Evolutionary conservation across 805 yeast genomes (phyloP), one percentile per base, ranked within the genome.

Genomic region (Phaffomyces antillensis): DNA sequence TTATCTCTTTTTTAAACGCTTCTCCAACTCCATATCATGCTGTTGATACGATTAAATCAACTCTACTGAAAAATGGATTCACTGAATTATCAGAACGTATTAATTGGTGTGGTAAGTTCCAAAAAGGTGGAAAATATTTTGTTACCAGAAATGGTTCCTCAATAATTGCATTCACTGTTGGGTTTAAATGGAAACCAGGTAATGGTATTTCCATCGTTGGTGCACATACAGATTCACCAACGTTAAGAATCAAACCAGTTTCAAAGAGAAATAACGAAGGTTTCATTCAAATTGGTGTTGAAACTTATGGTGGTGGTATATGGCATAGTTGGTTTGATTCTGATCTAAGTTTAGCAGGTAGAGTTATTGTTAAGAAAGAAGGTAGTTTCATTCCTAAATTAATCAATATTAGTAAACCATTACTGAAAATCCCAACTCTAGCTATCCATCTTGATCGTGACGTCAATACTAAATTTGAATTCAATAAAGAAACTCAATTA

Each of bases 261-360:
- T 85, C 96, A 23, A 79, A 81, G 58, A 77, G 76, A 53, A 63
- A 68, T 11, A 67, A 72, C 16, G 90, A 86, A 55, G 95, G 95
- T 1, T 91, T 80, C 57, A 73, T 79, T 44, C 96, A 90, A 62
- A 79, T 93, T 17, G 98, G 96, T 34, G 95, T 93, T 10, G 98
- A 93, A 64, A 77, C 83, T 41, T 91, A 91, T 59, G 98, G 99
- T 45, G 98, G 98, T 32, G 93, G 96, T 41, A 81, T 90, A 44
- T 93, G 97, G 80, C 96, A 87, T 61, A 79, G 96, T 6, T 91
- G 98, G 97, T 91, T 93, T 59, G 99, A 91, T 63, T 79, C 97
- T 48, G 97, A 91, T 62, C 73, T 93, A 54, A 75, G 91, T 34
- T 69, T 89, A 48, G 98, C 97, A 9, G 99, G 99, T 15, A 73